Conservation (phyloP, 1,139 yeast genomes). For the Nakaseomyces sp. region DNA sequence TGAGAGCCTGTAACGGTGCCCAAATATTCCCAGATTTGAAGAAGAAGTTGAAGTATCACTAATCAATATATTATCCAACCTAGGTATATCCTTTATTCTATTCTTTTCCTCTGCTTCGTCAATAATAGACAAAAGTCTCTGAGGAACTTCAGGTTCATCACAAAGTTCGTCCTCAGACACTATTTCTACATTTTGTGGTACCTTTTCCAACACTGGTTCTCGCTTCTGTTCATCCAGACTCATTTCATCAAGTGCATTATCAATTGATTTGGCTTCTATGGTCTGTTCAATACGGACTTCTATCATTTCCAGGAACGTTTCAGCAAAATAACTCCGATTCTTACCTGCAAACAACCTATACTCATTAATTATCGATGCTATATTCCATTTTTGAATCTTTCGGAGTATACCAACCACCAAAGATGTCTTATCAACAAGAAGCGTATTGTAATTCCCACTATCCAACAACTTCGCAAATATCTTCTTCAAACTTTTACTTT, state of each 20-base stretch:
- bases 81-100: slow-evolving; percentile 8
- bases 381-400: slow-evolving; percentile 81
- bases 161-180: slow-evolving; percentile 27
- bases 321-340: slow-evolving; percentile 70
- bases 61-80: slow-evolving; percentile 4
- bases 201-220: slow-evolving; percentile 6
- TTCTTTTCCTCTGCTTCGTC: slow-evolving; percentile 16
- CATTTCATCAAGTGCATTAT: slow-evolving; percentile 2
- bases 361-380: slow-evolving; percentile 74
- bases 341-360: slow-evolving; percentile 70
- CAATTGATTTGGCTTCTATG: slow-evolving; percentile 11
- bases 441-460: slow-evolving; percentile 53
- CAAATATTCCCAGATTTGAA: slow-evolving; percentile 28
- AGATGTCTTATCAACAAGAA: slow-evolving; percentile 73
- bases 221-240: slow-evolving; percentile 2
- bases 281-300: slow-evolving; percentile 42
- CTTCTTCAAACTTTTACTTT: slow-evolving; percentile 45
- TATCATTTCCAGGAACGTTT: slow-evolving; percentile 68
- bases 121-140: slow-evolving; percentile 22
- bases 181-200: slow-evolving; percentile 9
- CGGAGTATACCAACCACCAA: slow-evolving; percentile 74
- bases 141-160: slow-evolving; percentile 27
- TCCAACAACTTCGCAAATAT: slow-evolving; percentile 58
- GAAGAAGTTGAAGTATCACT: slow-evolving; percentile 15
- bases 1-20: slow-evolving; percentile 28